Evolutionary conservation across 306 rosid genomes (phyloP), one percentile per base, ranked within the genome.

Genomic region (Quercus berberidifolia): DNA sequence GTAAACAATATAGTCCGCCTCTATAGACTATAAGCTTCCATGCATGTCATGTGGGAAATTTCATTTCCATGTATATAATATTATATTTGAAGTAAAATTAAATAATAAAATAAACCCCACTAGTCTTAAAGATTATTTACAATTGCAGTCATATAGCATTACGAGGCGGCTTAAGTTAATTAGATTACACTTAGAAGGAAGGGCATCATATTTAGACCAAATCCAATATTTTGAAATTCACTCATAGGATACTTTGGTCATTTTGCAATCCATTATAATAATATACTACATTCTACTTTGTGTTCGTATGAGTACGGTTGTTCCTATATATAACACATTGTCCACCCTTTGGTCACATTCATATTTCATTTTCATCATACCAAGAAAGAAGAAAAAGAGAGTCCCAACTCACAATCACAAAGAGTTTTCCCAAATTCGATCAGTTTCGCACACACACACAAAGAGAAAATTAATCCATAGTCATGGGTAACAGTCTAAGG

Each of bases 401-500:
- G 49, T 68, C 78, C 3, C 11, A 41, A 41, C 46, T 13, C 54
- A 49, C 54, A 49, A 49, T 49, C 15, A 75, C 19, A 21, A 38
- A 41, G 15, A 33, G 10, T 21, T 15, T 21, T 35, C 19, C 25
- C 74, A 35, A n/a, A 35, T 68, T 79, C 62, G 43, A 74, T 33
- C 70, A 11, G 73, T 73, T 55, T 41, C 46, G 3, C 46, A 0
- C 46, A 2, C 46, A 49, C 35, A 57, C 65, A 58, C 59, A 75
- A 26, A 82, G 30, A 74, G 35, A 54, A 57, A 30, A 21, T 17
- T 73, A 12, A 11, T 38, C 17, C 33, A 74, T 68, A 67, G 63
- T 5, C 20, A 94, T 94, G 99, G 99, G 99, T 7, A 94, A 94
- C 71, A 88, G 92, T 84, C 81, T 94, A 82, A 91, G 92, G 92